Base-by-base conservation (phyloP, 78 protist genomes). In the Speleostelium caveatum region DNA sequence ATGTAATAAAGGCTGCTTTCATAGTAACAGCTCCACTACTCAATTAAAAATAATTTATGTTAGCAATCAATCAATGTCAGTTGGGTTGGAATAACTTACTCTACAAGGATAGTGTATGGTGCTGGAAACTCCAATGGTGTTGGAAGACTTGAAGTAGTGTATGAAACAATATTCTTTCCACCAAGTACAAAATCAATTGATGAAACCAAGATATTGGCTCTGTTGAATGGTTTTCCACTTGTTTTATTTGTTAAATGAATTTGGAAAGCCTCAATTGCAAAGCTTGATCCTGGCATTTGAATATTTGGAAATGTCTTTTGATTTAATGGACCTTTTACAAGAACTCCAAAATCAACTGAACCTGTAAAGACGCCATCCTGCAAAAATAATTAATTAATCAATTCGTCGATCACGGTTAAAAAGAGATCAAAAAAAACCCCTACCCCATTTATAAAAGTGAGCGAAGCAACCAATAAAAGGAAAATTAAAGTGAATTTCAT, bases 141-240 rank as follows among this genome's bases (percentile, higher is more conserved):
- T 8, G 26, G 26, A 59, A 83, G 35, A 42, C 35, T 69, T 21
- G 91, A 83, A 12, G 91, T 67, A 45, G 79, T 83, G 63, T 69
- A 83, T 42, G 80, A 67, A 6, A 83, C 79, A 42, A 83, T 28
- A 17, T 83, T 83, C 49, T 60, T 83, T 39, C 80, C 79, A 69
- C 30, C 49, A 2, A 72, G 35, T 19, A 73, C 30, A 61, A 83
- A 21, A 60, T 83, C 91, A 28, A 69, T 24, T 32, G 61, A 2
- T 3, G 71, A 41, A 0, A 63, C 26, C n/a, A 56, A 28, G 19
- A 83, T 30, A 22, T 5, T 21, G 30, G n/a, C 77, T 30, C 69
- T 77, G 12, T 83, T 42, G 72, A 83, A 71, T 24, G 60, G 26
- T 30, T 38, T 14, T 0, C 45, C 45, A 38, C 53, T 60, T 16